A percentile compares a stretch with the other conserved stretches of the same genome.
Conservation (phyloP, 768 basidiomycete species). For the Leccinum longicurvipes region DNA sequence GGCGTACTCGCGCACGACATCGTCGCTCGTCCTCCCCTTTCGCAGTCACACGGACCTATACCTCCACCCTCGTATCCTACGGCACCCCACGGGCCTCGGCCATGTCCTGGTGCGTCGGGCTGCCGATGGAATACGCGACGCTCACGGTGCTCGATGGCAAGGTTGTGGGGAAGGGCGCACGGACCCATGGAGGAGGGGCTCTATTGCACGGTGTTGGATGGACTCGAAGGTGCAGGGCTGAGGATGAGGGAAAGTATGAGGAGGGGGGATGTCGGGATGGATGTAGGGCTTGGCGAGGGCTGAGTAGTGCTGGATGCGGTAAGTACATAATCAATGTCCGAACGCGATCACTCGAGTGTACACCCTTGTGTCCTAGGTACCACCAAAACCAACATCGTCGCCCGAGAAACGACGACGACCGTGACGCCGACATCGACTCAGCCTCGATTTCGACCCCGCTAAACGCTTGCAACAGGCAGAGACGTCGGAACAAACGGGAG, state of each 20-base stretch:
- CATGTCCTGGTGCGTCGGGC: slow-evolving; percentile 88
- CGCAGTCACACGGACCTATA: slow-evolving; percentile 51
- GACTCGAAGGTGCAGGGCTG: slow-evolving; percentile 49
- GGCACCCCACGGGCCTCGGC: slow-evolving; percentile 62
- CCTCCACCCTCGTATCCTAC: slow-evolving; percentile 62
- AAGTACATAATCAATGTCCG: too few species aligned
- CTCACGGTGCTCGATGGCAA: slow-evolving; percentile 65
- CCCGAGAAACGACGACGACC: too few species aligned
- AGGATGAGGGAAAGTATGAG: slow-evolving; percentile 37
- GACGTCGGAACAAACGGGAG: too few species aligned
- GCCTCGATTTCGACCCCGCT: too few species aligned
- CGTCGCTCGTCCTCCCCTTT: slow-evolving; percentile 36
- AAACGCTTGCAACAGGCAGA: too few species aligned
- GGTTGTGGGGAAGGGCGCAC: slow-evolving; percentile 44
- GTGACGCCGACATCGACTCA: too few species aligned
- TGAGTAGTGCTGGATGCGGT: slow-evolving; percentile 5
- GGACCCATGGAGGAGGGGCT: slow-evolving; percentile 62
- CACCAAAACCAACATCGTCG: too few species aligned
- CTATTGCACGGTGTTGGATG: slow-evolving; percentile 58
- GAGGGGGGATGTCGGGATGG: slow-evolving; percentile 48
- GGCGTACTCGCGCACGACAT: slow-evolving; percentile 86
- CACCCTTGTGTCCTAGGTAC: too few species aligned
- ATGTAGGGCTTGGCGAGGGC: slow-evolving; percentile 31
- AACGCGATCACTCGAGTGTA: too few species aligned
- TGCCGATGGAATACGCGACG: slow-evolving; percentile 84